Conservation (phyloP, 306 rosid species). For the Malus asiatica region DNA sequence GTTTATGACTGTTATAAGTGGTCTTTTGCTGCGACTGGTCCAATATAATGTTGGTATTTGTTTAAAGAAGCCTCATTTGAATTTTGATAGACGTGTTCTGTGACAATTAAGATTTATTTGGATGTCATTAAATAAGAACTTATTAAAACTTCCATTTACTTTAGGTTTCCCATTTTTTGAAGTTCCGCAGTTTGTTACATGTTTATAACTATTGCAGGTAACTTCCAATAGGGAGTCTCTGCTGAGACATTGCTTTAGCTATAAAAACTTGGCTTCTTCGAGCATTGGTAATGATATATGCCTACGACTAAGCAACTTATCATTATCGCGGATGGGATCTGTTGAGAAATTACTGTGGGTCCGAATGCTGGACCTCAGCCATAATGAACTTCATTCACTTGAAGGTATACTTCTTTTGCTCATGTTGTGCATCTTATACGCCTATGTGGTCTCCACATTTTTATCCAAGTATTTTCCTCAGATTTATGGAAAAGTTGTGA, state of each 20-base stretch:
- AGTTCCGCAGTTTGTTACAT: background rate
- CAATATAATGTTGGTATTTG: background rate
- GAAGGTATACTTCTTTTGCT: constrained; percentile 48
- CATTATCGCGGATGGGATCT: constrained; percentile 66
- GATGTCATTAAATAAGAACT: background rate
- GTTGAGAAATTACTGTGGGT: constrained; percentile 66
- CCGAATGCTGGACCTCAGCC: constrained; percentile 81
- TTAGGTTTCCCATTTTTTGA: background rate
- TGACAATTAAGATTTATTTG: background rate
- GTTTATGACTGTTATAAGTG: background rate
- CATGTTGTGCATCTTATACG: background rate
- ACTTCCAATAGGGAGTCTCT: constrained; percentile 56
- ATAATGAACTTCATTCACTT: constrained; percentile 70
- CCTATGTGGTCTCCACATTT: background rate
- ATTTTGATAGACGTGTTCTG: background rate
- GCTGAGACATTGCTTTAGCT: constrained; percentile 42
- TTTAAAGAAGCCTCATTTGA: background rate
- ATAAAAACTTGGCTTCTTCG: constrained; percentile 29
- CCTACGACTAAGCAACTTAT: constrained; percentile 59
- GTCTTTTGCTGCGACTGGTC: background rate
- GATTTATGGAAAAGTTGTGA: background rate
- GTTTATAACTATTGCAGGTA: constrained; percentile 42
- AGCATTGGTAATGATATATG: constrained; percentile 30
- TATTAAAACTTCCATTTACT: background rate
- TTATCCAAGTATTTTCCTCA: background rate